These are phyloP conservation scores for Lasiodiplodia sp. DNA, from an alignment of 2,329 filamentous ascomycete genomes.

Conservation along the genomic window DNA sequence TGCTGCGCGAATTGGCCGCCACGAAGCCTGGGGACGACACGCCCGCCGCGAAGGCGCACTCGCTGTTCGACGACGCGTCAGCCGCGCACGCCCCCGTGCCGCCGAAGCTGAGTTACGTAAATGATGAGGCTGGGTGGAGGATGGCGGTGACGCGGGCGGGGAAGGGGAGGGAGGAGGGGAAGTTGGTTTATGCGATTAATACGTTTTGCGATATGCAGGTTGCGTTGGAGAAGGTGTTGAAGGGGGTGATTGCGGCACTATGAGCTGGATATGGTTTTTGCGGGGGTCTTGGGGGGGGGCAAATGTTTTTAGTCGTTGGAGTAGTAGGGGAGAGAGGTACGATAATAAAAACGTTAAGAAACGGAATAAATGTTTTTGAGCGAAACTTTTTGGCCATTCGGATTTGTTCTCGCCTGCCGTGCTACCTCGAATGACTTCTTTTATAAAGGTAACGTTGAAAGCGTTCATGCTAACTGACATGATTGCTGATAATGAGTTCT, in stretches of 20 bases:
- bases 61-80: background rate
- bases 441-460: no score
- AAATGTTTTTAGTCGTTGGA: no score
- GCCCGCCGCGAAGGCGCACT: background rate
- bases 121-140: conserved; percentile 9
- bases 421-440: no score
- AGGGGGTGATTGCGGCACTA: background rate
- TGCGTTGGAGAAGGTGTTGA: conserved; percentile 52
- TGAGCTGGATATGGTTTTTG: no score
- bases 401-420: no score
- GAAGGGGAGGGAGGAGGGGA: conserved; percentile 19
- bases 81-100: background rate
- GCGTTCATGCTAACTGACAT: no score
- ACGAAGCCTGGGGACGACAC: background rate
- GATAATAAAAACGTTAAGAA: no score
- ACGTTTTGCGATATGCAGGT: conserved; percentile 66
- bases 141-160: conserved; percentile 4
- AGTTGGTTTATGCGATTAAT: conserved; percentile 50
- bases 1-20: conserved; percentile 52
- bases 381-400: no score
- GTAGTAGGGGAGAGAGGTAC: no score
- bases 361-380: no score
- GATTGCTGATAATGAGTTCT: no score
- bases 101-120: conserved; percentile 12
- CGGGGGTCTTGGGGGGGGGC: no score